Evolutionary conservation across 2,329 filamentous ascomycete species (phyloP).

Genomic region (Macrophomina pseudophaseolina): DNA sequence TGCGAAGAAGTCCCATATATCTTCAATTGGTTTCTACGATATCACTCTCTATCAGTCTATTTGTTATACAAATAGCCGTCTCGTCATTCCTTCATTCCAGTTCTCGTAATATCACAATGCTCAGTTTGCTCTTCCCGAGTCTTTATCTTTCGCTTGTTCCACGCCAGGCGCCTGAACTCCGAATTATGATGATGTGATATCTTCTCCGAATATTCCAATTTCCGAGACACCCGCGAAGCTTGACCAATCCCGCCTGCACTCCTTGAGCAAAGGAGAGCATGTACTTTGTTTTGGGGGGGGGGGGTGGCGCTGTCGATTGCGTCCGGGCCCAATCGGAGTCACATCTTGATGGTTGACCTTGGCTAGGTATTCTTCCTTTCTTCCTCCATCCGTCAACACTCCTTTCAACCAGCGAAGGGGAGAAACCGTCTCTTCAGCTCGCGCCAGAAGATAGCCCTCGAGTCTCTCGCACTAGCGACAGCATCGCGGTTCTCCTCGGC

Average conservation of each 20-base stretch:
- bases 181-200: too few relatives aligned
- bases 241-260: neutral
- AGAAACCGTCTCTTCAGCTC: slow-evolving; percentile 25
- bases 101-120: neutral
- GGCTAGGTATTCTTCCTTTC: neutral
- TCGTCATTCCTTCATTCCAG: neutral
- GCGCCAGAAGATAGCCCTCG: slow-evolving; percentile 20
- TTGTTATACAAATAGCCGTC: neutral
- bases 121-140: neutral
- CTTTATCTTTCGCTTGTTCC: neutral
- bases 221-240: neutral
- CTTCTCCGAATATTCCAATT: too few relatives aligned
- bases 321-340: neutral
- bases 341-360: too few relatives aligned
- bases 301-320: neutral
- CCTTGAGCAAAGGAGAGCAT: neutral
- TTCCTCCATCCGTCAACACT: neutral
- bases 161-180: too few relatives aligned
- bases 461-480: slow-evolving; percentile 16
- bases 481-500: slow-evolving; percentile 60
- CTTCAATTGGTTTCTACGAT: neutral
- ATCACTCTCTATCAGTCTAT: neutral
- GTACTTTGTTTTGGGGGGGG: too few relatives aligned
- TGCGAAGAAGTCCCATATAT: neutral
- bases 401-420: slow-evolving; percentile 9